Evolutionary conservation across 164 flowering plant species (phyloP).

Genomic region (Nelumbo lutea): DNA sequence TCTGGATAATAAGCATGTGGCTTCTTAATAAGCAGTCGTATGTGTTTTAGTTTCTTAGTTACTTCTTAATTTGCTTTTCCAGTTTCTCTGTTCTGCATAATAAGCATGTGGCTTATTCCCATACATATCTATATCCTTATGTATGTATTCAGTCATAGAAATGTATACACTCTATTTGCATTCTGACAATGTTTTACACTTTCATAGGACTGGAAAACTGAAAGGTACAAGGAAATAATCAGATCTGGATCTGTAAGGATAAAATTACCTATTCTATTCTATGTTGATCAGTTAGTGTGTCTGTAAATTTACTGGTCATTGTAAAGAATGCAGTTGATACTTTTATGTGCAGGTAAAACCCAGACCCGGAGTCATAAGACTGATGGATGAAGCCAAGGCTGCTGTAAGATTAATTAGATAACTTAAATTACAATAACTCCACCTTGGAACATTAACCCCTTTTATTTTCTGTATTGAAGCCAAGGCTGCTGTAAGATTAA

Average conservation of each 20-base stretch:
- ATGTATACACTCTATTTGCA: not conserved
- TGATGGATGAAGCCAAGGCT: slow-evolving; percentile 94
- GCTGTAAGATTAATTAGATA: slow-evolving; percentile 55
- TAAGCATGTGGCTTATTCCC: too few species aligned
- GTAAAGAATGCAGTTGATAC: slow-evolving; percentile 14
- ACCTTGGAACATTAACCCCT: slow-evolving; percentile 1
- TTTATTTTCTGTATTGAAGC: slow-evolving; percentile 40
- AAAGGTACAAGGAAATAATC: slow-evolving; percentile 90
- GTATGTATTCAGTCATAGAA: too few species aligned
- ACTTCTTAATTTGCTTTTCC: too few species aligned
- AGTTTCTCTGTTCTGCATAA: too few species aligned
- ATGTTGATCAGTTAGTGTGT: not conserved
- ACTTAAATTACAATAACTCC: slow-evolving; percentile 11
- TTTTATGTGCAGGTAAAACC: slow-evolving; percentile 63
- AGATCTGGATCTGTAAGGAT: slow-evolving; percentile 90
- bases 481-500: slow-evolving; percentile 73
- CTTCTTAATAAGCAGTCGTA: too few species aligned
- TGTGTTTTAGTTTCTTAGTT: too few species aligned
- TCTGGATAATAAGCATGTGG: too few species aligned
- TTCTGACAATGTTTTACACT: slow-evolving; percentile 8
- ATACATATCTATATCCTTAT: too few species aligned
- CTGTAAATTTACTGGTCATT: slow-evolving; percentile 1
- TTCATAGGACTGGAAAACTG: slow-evolving; percentile 96
- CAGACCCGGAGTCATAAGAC: slow-evolving; percentile 87
- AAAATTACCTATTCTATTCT: not conserved